Evolutionary conservation across 106 monocot species (phyloP).

Genomic region (Narthecium ossifragum): DNA sequence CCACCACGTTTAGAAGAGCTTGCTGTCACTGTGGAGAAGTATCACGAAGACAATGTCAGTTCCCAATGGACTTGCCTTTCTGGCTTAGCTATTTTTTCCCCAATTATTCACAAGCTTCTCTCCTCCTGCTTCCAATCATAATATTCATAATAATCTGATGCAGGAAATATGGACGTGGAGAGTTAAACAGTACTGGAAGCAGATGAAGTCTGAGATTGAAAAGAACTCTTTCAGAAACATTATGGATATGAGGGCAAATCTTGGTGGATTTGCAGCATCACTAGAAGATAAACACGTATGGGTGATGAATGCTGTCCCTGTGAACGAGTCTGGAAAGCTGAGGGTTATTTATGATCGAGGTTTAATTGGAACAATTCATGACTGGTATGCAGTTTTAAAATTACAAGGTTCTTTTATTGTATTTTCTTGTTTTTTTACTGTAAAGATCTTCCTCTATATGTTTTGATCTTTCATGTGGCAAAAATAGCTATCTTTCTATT

Average conservation of each 20-base stretch:
- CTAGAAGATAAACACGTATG: slow-evolving; percentile 66
- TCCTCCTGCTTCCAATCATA: too few species aligned
- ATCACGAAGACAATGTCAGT: slow-evolving; percentile 59
- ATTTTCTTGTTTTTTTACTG: too few species aligned
- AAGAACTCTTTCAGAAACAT: slow-evolving; percentile 76
- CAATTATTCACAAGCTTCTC: too few species aligned
- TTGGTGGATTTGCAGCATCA: slow-evolving; percentile 86
- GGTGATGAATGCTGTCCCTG: slow-evolving; percentile 93
- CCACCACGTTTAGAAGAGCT: slow-evolving; percentile 83
- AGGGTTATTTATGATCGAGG: slow-evolving; percentile 92
- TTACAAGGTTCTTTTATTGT: too few species aligned
- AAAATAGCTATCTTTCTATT: too few species aligned
- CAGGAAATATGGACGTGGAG: slow-evolving; percentile 80
- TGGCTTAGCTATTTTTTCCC: too few species aligned
- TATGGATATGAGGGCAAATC: slow-evolving; percentile 90
- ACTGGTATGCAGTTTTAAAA: slow-evolving; percentile 71
- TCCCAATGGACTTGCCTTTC: too few species aligned
- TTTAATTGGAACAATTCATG: slow-evolving; percentile 72
- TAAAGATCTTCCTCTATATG: too few species aligned
- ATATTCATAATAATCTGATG: too few species aligned
- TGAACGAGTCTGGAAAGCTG: slow-evolving; percentile 52
- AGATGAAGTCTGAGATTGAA: slow-evolving; percentile 46
- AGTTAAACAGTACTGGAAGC: slow-evolving; percentile 71
- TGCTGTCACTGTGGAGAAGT: slow-evolving; percentile 46
- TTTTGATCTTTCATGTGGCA: too few species aligned